A percentile compares a stretch with the other conserved stretches of the same genome.
Conservation (phyloP, 768 basidiomycete genomes). For the Pleurotus giganteus region DNA sequence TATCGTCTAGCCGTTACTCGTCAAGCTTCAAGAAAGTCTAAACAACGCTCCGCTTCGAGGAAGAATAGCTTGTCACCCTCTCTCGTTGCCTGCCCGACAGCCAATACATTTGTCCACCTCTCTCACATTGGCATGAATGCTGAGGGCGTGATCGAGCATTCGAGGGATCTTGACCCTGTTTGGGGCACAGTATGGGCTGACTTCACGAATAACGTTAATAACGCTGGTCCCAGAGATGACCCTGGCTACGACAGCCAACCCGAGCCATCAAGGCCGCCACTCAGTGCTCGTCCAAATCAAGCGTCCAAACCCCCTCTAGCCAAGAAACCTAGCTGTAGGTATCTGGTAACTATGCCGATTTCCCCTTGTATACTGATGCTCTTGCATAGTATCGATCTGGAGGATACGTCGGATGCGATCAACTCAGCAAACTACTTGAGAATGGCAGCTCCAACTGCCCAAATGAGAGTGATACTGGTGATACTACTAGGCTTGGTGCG, state of each 20-base stretch:
- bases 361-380: not conserved
- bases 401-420: slow-evolving; percentile 4
- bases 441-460: no score
- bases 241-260: slow-evolving; percentile 3
- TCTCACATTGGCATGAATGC: slow-evolving; percentile 60
- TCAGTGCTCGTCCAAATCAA: not conserved
- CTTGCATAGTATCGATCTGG: slow-evolving; percentile 5
- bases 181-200: slow-evolving; percentile 34
- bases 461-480: no score
- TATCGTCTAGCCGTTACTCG: not conserved
- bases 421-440: slow-evolving; percentile 1
- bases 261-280: slow-evolving; percentile 18
- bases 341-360: not conserved
- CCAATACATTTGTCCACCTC: slow-evolving; percentile 64
- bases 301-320: not conserved
- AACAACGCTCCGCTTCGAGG: slow-evolving; percentile 34
- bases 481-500: not conserved
- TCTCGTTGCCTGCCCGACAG: slow-evolving; percentile 56
- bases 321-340: slow-evolving; percentile 8
- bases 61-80: slow-evolving; percentile 28
- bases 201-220: slow-evolving; percentile 20
- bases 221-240: slow-evolving; percentile 28
- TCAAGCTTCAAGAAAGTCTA: slow-evolving; percentile 14
- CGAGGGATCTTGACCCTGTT: slow-evolving; percentile 49
- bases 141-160: slow-evolving; percentile 50